Conservation (phyloP, 106 monocot species). For the Acorus calamus region DNA sequence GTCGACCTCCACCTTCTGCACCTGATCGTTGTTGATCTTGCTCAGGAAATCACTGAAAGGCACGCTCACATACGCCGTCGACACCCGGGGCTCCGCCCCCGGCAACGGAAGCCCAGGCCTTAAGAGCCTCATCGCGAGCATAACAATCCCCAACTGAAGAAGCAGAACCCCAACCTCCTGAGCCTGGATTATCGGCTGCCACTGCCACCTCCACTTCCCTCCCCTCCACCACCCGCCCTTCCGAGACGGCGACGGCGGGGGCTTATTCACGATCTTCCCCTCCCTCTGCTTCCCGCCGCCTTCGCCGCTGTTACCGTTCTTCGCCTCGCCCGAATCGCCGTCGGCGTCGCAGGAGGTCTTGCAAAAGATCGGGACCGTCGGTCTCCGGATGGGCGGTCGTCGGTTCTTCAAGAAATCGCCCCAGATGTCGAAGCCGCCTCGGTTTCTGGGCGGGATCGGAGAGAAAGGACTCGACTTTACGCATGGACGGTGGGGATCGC, state of each 20-base stretch:
- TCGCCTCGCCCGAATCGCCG: conserved; percentile 15
- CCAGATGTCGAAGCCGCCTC: conserved; percentile 18
- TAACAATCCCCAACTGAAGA: conserved; percentile 72
- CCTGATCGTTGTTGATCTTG: conserved; percentile 70
- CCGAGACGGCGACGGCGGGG: conserved; percentile 10
- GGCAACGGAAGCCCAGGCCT: conserved; percentile 70
- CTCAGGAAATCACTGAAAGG: conserved; percentile 93
- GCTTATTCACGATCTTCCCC: conserved; percentile 4
- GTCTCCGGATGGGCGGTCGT: conserved; percentile 1
- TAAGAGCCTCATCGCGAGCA: conserved; percentile 80
- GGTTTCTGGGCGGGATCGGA: no score
- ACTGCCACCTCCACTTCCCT: conserved; percentile 46
- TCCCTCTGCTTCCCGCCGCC: conserved; percentile 13
- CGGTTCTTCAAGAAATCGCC: conserved; percentile 9
- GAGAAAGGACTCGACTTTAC: no score
- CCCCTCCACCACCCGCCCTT: conserved; percentile 54
- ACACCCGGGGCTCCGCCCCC: conserved; percentile 50
- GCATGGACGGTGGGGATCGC: no score
- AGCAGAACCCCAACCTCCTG: conserved; percentile 73
- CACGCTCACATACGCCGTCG: conserved; percentile 56
- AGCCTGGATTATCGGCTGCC: conserved; percentile 77
- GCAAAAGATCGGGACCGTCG: conserved; percentile 11
- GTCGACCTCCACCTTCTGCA: conserved; percentile 95
- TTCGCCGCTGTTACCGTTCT: background rate
- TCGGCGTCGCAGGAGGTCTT: conserved; percentile 45